Base-by-base conservation (phyloP, 306 rosid genomes). In the Dryas drummondii region DNA sequence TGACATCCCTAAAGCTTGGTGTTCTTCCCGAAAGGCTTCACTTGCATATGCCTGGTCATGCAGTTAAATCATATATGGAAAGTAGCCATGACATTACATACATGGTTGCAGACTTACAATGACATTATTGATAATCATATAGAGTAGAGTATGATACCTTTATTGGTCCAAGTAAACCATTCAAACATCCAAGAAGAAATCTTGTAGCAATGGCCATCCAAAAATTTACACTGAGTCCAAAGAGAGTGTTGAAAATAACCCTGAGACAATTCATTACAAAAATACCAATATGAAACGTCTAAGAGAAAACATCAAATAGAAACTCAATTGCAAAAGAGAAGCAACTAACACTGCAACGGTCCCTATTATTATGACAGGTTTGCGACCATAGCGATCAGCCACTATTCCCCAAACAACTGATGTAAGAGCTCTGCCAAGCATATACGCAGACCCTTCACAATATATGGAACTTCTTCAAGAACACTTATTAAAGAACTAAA, bases 311-410 rank as follows among this genome's bases (percentile, higher is more conserved):
- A 32, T 73, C 4, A 61, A 15, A 4, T 9, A 37, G 45, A 5
- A 12, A 56, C 41, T 56, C 16, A 57, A 55, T 55, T 63, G 55
- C 14, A 37, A 45, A 54, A 15, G 22, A 46, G 7, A 44, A 49
- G 59, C 57, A 27, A 72, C 94, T 80, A 54, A 80, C 84, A 80
- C 80, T 76, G 84, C 5, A 7, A 82, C 19, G 57, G 76, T 67
- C 72, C 97, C 97, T 1, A 91, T 64, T 10, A 87, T 47, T 63
- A 88, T 72, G 57, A 88, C 96, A 40, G 94, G 96, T 80, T 88
- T 90, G 54, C 96, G 94, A 73, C 98, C 98, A 59, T 86, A 90
- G 7, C 96, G 96, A 86, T 94, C 98, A 52, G 98, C 88, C 53
- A 86, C 26, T 4, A 88, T 63, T 75, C 98, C 98, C 98, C 98